Percentiles rank a stretch among this genome's conserved stretches.
phyloP scores from a whole-genome alignment of 148 eudicot genomes.

The Rhododendron molle region DNA sequence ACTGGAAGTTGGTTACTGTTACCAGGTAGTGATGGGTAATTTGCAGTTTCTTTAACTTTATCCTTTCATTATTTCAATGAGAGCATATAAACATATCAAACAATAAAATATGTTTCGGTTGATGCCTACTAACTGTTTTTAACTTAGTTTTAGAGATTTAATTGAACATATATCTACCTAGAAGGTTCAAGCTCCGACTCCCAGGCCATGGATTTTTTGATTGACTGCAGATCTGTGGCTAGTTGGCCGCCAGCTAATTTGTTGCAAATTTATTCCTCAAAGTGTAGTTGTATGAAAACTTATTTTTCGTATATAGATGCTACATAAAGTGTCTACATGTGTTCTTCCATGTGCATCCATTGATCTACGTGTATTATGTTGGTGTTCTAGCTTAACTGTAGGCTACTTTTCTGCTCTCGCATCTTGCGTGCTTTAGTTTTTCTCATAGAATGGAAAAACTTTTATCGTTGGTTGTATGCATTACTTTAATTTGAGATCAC shows the following conservation, averaged over 20 bases:
- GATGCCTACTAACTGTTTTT: background rate
- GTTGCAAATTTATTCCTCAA: background rate
- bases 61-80: background rate
- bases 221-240: background rate
- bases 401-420: background rate
- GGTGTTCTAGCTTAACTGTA: background rate
- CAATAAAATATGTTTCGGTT: background rate
- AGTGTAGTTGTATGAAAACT: background rate
- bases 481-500: background rate
- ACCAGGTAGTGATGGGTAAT: conserved; percentile 37
- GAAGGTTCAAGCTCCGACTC: background rate
- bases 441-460: background rate
- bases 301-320: background rate
- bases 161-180: background rate
- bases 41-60: background rate
- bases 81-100: background rate
- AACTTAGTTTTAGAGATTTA: background rate
- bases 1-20: conserved; percentile 45
- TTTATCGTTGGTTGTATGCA: background rate
- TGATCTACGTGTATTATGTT: background rate
- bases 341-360: background rate
- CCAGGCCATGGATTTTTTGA: background rate
- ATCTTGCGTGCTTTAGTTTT: background rate
- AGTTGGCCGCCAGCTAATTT: background rate
- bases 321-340: background rate